Percentiles rank a stretch among this genome's conserved stretches.
Evolutionary conservation across 2,329 filamentous ascomycete genomes (phyloP).

Genomic region (Byssochlamys sp.): DNA sequence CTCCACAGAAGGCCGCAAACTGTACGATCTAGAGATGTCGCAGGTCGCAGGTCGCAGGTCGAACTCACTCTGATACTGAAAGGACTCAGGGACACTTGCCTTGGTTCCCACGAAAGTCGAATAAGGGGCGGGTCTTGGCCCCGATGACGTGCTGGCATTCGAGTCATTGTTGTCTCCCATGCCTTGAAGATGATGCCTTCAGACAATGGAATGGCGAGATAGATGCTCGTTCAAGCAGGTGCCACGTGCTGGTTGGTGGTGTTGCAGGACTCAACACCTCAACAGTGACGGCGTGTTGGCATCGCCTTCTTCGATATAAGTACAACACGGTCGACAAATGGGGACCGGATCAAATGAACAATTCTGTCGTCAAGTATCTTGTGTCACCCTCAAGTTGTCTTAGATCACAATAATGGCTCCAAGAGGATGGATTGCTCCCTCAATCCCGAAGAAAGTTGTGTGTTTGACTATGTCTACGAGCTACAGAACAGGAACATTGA

Average conservation of each 20-base stretch:
- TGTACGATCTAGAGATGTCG: neutral
- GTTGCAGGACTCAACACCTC: neutral
- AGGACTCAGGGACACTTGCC: slow-evolving; percentile 4
- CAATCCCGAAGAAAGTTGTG: neutral
- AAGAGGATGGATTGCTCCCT: neutral
- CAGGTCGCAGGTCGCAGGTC: neutral
- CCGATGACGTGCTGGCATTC: neutral
- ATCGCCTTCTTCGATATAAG: neutral
- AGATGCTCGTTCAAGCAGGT: neutral
- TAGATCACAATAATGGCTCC: neutral
- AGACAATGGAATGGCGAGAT: slow-evolving; percentile 6
- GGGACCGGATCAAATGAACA: neutral
- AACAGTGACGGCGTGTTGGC: neutral
- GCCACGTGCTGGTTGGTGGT: neutral
- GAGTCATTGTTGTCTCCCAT: slow-evolving; percentile 3
- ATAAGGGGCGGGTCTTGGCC: slow-evolving; percentile 4
- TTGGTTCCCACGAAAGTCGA: slow-evolving; percentile 8
- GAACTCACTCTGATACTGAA: neutral
- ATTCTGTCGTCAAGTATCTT: neutral
- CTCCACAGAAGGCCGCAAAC: neutral
- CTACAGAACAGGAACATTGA: neutral
- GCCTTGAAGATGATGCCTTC: slow-evolving; percentile 8
- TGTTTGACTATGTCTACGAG: neutral
- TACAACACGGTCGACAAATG: neutral
- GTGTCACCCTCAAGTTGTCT: neutral